Percentiles rank a stretch among this genome's conserved stretches.
These are phyloP conservation scores for Cenchrus purpureus DNA, from an alignment of 176 grass and related monocot species.

Conservation along the genomic window DNA sequence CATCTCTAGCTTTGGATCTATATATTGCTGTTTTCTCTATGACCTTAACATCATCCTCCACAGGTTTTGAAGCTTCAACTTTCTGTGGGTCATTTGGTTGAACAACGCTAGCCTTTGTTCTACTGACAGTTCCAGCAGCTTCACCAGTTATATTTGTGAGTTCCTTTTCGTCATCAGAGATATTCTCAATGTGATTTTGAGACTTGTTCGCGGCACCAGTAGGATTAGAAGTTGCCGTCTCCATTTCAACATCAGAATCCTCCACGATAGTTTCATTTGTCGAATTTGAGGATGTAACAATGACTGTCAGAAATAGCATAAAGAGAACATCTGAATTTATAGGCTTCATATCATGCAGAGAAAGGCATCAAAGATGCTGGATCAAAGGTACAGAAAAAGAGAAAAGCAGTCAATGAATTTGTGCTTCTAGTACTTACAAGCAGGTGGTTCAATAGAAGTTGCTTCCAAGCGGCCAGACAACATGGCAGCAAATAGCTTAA, in stretches of 20 bases:
- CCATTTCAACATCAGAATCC: constrained; percentile 85
- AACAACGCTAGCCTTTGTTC: constrained; percentile 35
- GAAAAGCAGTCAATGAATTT: neutral
- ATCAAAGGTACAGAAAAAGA: neutral
- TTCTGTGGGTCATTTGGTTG: constrained; percentile 24
- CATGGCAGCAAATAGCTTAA: constrained; percentile 82
- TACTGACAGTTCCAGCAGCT: constrained; percentile 39
- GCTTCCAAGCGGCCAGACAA: constrained; percentile 62
- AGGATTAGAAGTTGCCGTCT: constrained; percentile 73
- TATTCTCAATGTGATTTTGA: constrained; percentile 39
- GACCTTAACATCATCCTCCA: constrained; percentile 46
- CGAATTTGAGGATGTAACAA: constrained; percentile 82
- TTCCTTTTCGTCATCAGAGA: constrained; percentile 30
- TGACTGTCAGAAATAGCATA: constrained; percentile 55
- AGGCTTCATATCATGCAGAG: neutral
- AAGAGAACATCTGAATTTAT: constrained; percentile 5
- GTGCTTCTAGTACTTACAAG: constrained; percentile 71
- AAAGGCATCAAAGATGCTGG: neutral
- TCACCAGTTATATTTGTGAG: constrained; percentile 15
- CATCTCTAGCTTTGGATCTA: constrained; percentile 37
- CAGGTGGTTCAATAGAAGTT: constrained; percentile 74
- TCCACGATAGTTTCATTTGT: constrained; percentile 85
- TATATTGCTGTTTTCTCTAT: constrained; percentile 48
- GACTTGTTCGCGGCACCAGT: constrained; percentile 34
- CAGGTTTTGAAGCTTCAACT: constrained; percentile 37